A percentile compares a stretch with the other conserved stretches of the same genome.
These are phyloP conservation scores for Phytophthora rubi DNA, from an alignment of 352 stramenopile species.

Conservation along the genomic window DNA sequence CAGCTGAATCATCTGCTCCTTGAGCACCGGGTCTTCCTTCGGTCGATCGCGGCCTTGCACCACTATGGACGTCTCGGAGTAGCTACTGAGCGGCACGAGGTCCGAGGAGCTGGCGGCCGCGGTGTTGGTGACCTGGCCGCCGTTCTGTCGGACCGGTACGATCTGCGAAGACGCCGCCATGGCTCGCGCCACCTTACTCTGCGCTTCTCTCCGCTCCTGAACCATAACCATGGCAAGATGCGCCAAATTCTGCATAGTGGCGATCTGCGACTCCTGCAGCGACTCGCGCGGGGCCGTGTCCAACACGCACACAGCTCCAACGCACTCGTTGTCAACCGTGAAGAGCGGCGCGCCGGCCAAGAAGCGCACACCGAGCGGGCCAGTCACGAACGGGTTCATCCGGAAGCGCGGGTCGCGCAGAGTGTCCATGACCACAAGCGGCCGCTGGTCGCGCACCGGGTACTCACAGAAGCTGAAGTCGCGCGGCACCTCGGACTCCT, in stretches of 20 bases:
- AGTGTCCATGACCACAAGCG: slow-evolving; percentile 91
- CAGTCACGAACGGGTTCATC: slow-evolving; percentile 91
- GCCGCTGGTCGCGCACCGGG: slow-evolving; percentile 70
- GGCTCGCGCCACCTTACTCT: slow-evolving; percentile 54
- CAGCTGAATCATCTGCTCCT: slow-evolving; percentile 89
- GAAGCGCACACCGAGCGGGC: slow-evolving; percentile 92
- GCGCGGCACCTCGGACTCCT: slow-evolving; percentile 79
- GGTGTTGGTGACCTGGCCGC: slow-evolving; percentile 19
- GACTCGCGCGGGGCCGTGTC: slow-evolving; percentile 72
- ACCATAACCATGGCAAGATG: slow-evolving; percentile 89
- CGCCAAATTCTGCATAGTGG: slow-evolving; percentile 86
- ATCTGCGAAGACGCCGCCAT: slow-evolving; percentile 55
- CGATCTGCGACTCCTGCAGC: slow-evolving; percentile 77
- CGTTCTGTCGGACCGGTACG: slow-evolving; percentile 38
- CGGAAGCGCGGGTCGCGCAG: slow-evolving; percentile 88
- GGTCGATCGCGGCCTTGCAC: slow-evolving; percentile 47
- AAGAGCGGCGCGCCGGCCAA: slow-evolving; percentile 93
- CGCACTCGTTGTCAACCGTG: slow-evolving; percentile 80
- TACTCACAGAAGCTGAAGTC: slow-evolving; percentile 89
- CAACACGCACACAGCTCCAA: slow-evolving; percentile 80
- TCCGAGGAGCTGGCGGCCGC: slow-evolving; percentile 51
- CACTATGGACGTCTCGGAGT: slow-evolving; percentile 55
- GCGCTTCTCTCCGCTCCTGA: slow-evolving; percentile 79
- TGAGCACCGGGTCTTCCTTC: slow-evolving; percentile 76
- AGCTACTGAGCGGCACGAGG: slow-evolving; percentile 75